Evolutionary conservation across 2,329 filamentous ascomycete species (phyloP).

Genomic region (Ophiosphaerella korrae): DNA sequence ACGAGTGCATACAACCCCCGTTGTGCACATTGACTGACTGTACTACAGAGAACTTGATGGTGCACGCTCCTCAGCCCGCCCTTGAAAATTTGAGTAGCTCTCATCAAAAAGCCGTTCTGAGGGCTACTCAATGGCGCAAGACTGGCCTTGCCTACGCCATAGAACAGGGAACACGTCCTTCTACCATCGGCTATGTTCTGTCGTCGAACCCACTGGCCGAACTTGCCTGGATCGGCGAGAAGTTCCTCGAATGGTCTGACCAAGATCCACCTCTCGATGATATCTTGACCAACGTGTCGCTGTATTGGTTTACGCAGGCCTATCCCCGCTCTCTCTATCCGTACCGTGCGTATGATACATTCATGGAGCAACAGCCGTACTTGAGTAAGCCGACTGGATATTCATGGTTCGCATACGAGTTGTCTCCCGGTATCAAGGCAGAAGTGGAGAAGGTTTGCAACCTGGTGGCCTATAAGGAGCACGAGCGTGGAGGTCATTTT

Average conservation of each 20-base stretch:
- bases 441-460: conserved; percentile 48
- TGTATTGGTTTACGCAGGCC: conserved; percentile 52
- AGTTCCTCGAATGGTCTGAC: conserved; percentile 61
- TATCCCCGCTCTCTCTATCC: conserved; percentile 56
- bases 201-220: conserved; percentile 60
- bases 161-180: conserved; percentile 60
- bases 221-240: conserved; percentile 64
- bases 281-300: conserved; percentile 55
- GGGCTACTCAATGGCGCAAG: conserved; percentile 46
- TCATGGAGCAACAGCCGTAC: conserved; percentile 1
- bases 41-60: too few relatives aligned
- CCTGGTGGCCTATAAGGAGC: conserved; percentile 43
- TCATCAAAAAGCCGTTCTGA: conserved; percentile 49
- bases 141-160: conserved; percentile 57
- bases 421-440: conserved; percentile 45
- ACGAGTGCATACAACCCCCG: too few relatives aligned
- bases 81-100: conserved; percentile 16
- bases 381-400: conserved; percentile 49
- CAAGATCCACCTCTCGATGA: conserved; percentile 44
- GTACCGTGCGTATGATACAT: conserved; percentile 50
- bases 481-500: conserved; percentile 54
- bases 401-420: conserved; percentile 51
- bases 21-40: too few relatives aligned
- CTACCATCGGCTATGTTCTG: conserved; percentile 62
- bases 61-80: conserved; percentile 20